Conservation (phyloP, 108 stramenopile species). For the Skeletonema grethae region DNA sequence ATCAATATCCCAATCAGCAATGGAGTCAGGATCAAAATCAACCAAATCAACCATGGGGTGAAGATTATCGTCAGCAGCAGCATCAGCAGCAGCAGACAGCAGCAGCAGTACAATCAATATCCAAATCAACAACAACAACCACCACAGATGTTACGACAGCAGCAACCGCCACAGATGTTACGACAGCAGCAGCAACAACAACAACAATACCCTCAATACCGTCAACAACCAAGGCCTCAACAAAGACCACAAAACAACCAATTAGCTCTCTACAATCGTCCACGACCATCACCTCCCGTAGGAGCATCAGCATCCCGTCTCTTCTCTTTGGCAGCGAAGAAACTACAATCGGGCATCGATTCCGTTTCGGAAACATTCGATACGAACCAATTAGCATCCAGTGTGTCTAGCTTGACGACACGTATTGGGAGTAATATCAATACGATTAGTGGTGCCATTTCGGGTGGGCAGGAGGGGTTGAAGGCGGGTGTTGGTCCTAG, state of each 20-base stretch:
- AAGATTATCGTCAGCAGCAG: conserved; percentile 2
- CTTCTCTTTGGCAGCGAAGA: conserved; percentile 31
- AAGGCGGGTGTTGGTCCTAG: background rate
- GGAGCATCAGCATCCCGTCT: conserved; percentile 30
- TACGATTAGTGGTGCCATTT: conserved; percentile 19
- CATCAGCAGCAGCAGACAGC: conserved; percentile 10
- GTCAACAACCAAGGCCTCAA: background rate
- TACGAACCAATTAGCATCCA: conserved; percentile 30
- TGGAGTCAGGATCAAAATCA: conserved; percentile 12
- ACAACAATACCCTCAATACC: conserved; percentile 4
- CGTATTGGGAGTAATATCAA: conserved; percentile 27
- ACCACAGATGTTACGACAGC: background rate
- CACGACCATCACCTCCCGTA: background rate
- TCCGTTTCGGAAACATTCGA: conserved; percentile 42
- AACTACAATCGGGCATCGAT: conserved; percentile 40
- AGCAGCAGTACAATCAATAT: conserved; percentile 6
- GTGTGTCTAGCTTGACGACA: conserved; percentile 38
- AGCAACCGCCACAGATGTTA: background rate
- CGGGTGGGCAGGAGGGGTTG: background rate
- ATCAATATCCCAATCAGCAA: conserved; percentile 9
- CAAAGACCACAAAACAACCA: conserved; percentile 12
- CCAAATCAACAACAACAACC: background rate
- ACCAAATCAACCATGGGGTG: conserved; percentile 5
- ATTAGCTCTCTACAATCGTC: conserved; percentile 10
- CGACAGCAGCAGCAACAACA: conserved; percentile 3